A percentile compares a stretch with the other conserved stretches of the same genome.
Evolutionary conservation across 2,329 filamentous ascomycete genomes (phyloP).

Genomic region (Stemphylium lycopersici): DNA sequence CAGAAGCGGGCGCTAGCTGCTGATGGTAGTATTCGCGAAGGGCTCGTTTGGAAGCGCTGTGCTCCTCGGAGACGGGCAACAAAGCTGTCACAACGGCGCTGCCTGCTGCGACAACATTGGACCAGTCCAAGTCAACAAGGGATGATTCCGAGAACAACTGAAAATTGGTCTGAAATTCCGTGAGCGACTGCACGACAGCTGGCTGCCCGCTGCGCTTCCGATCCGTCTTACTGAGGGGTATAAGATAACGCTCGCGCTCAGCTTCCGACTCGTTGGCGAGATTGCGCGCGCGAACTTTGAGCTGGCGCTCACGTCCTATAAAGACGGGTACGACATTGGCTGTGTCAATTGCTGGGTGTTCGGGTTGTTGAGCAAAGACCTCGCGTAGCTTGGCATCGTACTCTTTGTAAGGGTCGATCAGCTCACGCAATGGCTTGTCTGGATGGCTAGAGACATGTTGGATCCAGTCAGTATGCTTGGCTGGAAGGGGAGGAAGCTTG

Average conservation of each 20-base stretch:
- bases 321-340: conserved; percentile 73
- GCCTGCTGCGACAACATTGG: conserved; percentile 79
- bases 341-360: conserved; percentile 62
- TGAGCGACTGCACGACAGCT: conserved; percentile 70
- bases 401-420: conserved; percentile 69
- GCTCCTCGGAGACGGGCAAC: conserved; percentile 65
- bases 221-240: conserved; percentile 67
- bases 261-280: conserved; percentile 63
- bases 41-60: conserved; percentile 49
- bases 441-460: conserved; percentile 63
- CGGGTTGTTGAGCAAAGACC: conserved; percentile 71
- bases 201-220: conserved; percentile 68
- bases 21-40: conserved; percentile 74
- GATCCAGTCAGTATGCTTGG: conserved; percentile 51
- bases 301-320: conserved; percentile 56
- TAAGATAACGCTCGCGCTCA: conserved; percentile 70
- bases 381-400: conserved; percentile 72
- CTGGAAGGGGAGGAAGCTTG: conserved; percentile 49
- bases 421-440: conserved; percentile 60
- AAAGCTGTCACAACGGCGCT: conserved; percentile 81
- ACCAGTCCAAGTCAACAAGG: conserved; percentile 78
- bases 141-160: conserved; percentile 81
- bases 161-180: conserved; percentile 80
- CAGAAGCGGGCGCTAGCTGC: conserved; percentile 79
- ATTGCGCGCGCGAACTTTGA: conserved; percentile 69